A percentile compares a stretch with the other conserved stretches of the same genome.
phyloP scores from a whole-genome alignment of 495 filamentous ascomycete genomes.

The Neurospora sp. region DNA sequence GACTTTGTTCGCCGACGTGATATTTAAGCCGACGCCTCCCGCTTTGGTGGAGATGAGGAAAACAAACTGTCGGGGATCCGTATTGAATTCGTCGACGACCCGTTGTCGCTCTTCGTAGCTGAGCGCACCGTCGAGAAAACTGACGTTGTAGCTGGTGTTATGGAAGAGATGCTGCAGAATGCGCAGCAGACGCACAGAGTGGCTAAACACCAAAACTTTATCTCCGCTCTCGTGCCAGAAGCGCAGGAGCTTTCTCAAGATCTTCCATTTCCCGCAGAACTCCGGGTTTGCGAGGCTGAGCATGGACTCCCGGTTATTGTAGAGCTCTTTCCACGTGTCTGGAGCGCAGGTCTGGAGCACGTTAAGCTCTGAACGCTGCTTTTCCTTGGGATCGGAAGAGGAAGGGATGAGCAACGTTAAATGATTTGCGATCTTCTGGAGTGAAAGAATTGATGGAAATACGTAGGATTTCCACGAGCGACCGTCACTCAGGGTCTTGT shows the following conservation, averaged over 20 bases:
- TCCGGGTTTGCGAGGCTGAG: constrained; percentile 78
- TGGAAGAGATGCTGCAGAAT: constrained; percentile 83
- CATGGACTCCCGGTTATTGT: constrained; percentile 64
- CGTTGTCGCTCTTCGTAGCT: constrained; percentile 74
- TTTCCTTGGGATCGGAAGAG: constrained; percentile 56
- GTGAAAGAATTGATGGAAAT: too few relatives aligned
- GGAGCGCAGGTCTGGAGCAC: constrained; percentile 69
- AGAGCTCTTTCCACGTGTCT: constrained; percentile 65
- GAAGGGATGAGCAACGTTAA: constrained; percentile 80
- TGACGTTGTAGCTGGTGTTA: constrained; percentile 83
- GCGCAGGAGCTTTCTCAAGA: constrained; percentile 72
- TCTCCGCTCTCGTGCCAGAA: constrained; percentile 88
- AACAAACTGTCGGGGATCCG: constrained; percentile 79
- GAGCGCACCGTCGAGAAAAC: constrained; percentile 83
- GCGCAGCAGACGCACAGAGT: constrained; percentile 73
- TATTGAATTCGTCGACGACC: constrained; percentile 85
- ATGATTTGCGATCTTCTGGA: constrained; percentile 89
- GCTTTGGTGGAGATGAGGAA: constrained; percentile 93
- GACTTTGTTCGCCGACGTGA: constrained; percentile 96
- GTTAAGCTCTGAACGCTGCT: constrained; percentile 69
- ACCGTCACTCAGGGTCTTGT: constrained; percentile 44
- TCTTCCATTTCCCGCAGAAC: constrained; percentile 96
- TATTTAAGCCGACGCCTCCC: constrained; percentile 82
- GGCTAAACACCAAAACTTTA: constrained; percentile 89
- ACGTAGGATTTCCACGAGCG: constrained; percentile 64